These are phyloP conservation scores for Boeremia lycopersici DNA, from an alignment of 2,329 filamentous ascomycete species.

Conservation along the genomic window DNA sequence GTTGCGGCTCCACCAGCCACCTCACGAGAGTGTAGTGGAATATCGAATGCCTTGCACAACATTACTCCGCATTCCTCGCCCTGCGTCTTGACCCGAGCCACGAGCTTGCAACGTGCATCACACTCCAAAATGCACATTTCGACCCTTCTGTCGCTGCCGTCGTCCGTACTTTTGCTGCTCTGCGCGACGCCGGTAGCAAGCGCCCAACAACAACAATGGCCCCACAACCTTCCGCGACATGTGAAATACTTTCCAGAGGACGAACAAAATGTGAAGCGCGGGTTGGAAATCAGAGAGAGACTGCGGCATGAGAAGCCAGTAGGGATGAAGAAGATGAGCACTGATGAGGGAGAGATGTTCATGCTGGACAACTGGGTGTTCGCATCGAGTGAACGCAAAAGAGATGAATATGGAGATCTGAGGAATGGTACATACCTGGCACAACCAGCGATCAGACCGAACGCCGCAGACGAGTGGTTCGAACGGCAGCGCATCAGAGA, in stretches of 20 bases:
- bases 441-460: slow-evolving; percentile 35
- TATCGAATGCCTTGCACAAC: slow-evolving; percentile 14
- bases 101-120: slow-evolving; percentile 9
- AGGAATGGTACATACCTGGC: slow-evolving; percentile 31
- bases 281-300: slow-evolving; percentile 48
- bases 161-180: slow-evolving; percentile 36
- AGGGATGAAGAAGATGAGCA: slow-evolving; percentile 74
- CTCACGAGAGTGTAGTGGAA: slow-evolving; percentile 20
- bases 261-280: slow-evolving; percentile 50
- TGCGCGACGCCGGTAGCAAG: slow-evolving; percentile 25
- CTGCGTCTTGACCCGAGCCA: slow-evolving; percentile 17
- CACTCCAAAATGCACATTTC: slow-evolving; percentile 31
- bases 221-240: slow-evolving; percentile 53
- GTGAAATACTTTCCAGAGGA: slow-evolving; percentile 57
- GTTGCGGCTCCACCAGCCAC: slow-evolving; percentile 39
- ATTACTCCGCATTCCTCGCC: slow-evolving; percentile 19
- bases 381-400: slow-evolving; percentile 33
- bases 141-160: slow-evolving; percentile 39
- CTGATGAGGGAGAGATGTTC: slow-evolving; percentile 75
- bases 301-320: slow-evolving; percentile 57
- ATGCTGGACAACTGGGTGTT: slow-evolving; percentile 68
- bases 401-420: slow-evolving; percentile 15
- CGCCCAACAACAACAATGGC: slow-evolving; percentile 50
- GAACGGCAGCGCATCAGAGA: slow-evolving; percentile 47
- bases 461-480: slow-evolving; percentile 37